Evolutionary conservation across 1,139 yeast species (phyloP).

Genomic region (Blastobotrys illinoisensis): DNA sequence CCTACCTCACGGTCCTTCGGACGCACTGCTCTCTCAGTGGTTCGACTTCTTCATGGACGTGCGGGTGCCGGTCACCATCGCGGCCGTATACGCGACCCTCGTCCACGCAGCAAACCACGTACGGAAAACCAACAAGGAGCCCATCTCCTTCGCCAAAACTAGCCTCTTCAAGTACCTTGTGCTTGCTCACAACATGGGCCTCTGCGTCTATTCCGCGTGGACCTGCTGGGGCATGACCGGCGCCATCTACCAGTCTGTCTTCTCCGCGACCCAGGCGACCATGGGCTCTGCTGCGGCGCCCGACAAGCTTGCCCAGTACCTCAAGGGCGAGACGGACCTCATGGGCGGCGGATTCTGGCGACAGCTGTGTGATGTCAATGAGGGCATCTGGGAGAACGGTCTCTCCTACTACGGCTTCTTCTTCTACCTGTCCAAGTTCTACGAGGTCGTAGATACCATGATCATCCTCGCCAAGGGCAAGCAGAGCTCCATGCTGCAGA

Average conservation of each 20-base stretch:
- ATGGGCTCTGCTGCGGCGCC: slow-evolving; percentile 13
- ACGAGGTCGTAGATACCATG: slow-evolving; percentile 66
- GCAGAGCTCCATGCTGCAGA: slow-evolving; percentile 63
- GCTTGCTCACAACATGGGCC: slow-evolving; percentile 54
- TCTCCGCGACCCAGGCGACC: slow-evolving; percentile 19
- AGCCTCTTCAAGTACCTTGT: slow-evolving; percentile 50
- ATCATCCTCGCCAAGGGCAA: slow-evolving; percentile 65
- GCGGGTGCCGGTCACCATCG: slow-evolving; percentile 52
- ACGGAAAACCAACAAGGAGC: slow-evolving; percentile 46
- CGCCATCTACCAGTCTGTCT: slow-evolving; percentile 39
- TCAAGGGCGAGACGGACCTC: slow-evolving; percentile 24
- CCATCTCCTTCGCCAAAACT: slow-evolving; percentile 46
- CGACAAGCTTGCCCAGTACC: slow-evolving; percentile 25
- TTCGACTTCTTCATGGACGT: slow-evolving; percentile 38
- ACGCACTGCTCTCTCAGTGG: slow-evolving; percentile 23
- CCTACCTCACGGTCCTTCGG: slow-evolving; percentile 27
- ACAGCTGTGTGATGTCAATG: slow-evolving; percentile 54
- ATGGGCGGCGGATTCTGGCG: slow-evolving; percentile 44
- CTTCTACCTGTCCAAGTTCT: slow-evolving; percentile 67
- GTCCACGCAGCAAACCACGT: slow-evolving; percentile 53
- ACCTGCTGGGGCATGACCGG: slow-evolving; percentile 63
- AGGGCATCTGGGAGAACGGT: slow-evolving; percentile 56
- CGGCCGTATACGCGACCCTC: slow-evolving; percentile 51
- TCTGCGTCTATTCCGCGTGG: slow-evolving; percentile 67
- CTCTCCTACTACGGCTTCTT: slow-evolving; percentile 58